Conservation (phyloP, 495 filamentous ascomycete genomes). For the Parathielavia hyrcaniae region DNA sequence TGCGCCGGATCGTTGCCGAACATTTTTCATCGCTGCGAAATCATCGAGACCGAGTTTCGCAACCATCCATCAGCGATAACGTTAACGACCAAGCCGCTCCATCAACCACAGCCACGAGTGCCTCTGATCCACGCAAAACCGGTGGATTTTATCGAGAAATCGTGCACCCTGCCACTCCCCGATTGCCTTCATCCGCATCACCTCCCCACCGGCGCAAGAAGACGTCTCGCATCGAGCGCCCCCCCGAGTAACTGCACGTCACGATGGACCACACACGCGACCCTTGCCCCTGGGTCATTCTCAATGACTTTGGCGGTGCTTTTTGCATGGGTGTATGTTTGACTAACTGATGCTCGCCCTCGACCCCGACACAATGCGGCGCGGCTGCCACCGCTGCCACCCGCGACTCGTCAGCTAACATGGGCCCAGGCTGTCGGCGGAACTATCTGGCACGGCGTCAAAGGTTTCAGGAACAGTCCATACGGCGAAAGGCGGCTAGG, state of each 20-base stretch:
- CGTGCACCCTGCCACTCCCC: neutral
- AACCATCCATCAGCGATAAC: slow-evolving; percentile 12
- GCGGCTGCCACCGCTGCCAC: neutral
- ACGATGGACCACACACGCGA: slow-evolving; percentile 77
- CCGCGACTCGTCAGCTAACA: slow-evolving; percentile 2
- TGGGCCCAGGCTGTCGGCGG: slow-evolving; percentile 70
- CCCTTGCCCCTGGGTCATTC: slow-evolving; percentile 92
- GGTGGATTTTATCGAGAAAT: neutral
- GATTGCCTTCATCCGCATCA: neutral
- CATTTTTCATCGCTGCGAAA: slow-evolving; percentile 20
- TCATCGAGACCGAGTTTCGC: slow-evolving; percentile 13
- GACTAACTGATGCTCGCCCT: neutral
- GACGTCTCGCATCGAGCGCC: neutral
- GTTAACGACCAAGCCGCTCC: slow-evolving; percentile 7
- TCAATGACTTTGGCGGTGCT: slow-evolving; percentile 95
- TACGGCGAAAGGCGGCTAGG: slow-evolving; percentile 95
- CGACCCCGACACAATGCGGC: neutral
- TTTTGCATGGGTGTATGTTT: slow-evolving; percentile 90
- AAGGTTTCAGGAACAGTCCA: slow-evolving; percentile 82
- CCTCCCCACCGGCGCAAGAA: slow-evolving; percentile 1
- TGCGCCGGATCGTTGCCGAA: slow-evolving; percentile 8
- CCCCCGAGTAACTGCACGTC: slow-evolving; percentile 20
- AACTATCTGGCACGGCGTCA: slow-evolving; percentile 95
- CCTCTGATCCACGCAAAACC: neutral
- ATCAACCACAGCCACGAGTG: slow-evolving; percentile 8